Conservation (phyloP, 192 early-diverging fungal genomes). For the Podila verticillata region DNA sequence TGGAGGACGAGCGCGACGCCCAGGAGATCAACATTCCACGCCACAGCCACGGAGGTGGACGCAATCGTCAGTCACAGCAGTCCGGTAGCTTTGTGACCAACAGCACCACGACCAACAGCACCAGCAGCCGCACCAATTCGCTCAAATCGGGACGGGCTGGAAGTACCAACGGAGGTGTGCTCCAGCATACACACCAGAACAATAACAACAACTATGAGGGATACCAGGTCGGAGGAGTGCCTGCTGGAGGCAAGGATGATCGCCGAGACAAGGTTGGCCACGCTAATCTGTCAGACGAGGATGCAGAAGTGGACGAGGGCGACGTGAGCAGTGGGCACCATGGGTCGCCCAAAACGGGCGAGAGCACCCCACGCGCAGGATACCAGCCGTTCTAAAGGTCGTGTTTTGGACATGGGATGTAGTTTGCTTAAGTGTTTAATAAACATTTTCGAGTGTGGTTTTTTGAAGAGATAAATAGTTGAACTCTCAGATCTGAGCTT, state of each 20-base stretch:
- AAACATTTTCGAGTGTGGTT: too few relatives aligned
- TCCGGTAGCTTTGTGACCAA: conserved; percentile 34
- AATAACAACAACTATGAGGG: conserved; percentile 1
- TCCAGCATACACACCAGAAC: not conserved
- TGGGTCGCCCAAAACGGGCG: not conserved
- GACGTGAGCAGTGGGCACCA: conserved; percentile 12
- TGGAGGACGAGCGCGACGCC: conserved; percentile 43
- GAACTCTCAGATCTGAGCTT: too few relatives aligned
- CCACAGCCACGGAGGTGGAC: conserved; percentile 28
- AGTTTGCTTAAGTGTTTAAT: too few relatives aligned
- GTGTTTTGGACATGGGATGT: too few relatives aligned
- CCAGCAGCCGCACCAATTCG: conserved; percentile 31
- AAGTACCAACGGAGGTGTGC: conserved; percentile 5
- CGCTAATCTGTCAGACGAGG: conserved; percentile 27
- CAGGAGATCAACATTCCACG: conserved; percentile 47
- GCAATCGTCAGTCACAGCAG: conserved; percentile 30
- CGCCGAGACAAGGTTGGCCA: conserved; percentile 39
- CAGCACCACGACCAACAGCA: conserved; percentile 1
- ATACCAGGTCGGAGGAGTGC: not conserved
- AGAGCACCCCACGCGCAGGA: conserved; percentile 10
- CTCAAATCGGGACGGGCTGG: conserved; percentile 33
- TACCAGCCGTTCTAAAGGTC: conserved; percentile 16
- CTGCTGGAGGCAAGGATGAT: conserved; percentile 24
- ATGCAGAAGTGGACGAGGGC: conserved; percentile 2
- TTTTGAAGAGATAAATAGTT: too few relatives aligned